Conservation (phyloP, 2,329 filamentous ascomycete genomes). For the Ceratocystis diversiconidia region DNA sequence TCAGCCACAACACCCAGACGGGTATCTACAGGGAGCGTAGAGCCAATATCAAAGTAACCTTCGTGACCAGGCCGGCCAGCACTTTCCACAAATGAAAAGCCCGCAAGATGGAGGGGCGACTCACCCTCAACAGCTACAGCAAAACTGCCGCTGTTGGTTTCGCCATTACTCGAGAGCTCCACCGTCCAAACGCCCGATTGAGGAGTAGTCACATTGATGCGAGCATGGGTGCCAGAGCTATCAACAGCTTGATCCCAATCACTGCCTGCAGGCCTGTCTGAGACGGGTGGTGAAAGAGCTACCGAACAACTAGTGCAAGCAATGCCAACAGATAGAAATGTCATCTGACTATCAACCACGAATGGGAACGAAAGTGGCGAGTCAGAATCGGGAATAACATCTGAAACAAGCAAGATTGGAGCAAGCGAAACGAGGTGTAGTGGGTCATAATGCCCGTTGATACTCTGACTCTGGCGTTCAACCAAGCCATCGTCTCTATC, state of each 20-base stretch:
- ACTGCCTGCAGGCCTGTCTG: not conserved
- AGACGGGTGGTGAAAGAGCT: constrained; percentile 4
- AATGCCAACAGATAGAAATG: constrained; percentile 14
- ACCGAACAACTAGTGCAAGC: constrained; percentile 16
- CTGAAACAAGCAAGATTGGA: constrained; percentile 12
- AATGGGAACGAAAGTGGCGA: constrained; percentile 11
- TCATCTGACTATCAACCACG: constrained; percentile 16
- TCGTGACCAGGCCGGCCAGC: constrained; percentile 17
- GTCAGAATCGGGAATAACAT: not conserved
- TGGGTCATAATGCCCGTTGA: constrained; percentile 10
- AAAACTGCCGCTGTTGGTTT: constrained; percentile 8
- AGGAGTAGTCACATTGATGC: constrained; percentile 15
- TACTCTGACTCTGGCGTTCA: not conserved
- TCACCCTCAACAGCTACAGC: constrained; percentile 15
- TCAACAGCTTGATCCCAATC: constrained; percentile 17
- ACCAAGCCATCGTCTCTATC: not conserved
- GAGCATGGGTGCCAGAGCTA: constrained; percentile 14
- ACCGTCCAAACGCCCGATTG: constrained; percentile 15
- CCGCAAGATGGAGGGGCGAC: constrained; percentile 14
- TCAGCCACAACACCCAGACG: constrained; percentile 14
- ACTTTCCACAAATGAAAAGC: constrained; percentile 17
- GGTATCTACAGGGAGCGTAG: constrained; percentile 6
- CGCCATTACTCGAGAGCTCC: not conserved
- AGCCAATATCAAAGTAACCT: constrained; percentile 18
- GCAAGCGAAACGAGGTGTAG: constrained; percentile 11